Percentiles rank a stretch among this genome's conserved stretches.
Evolutionary conservation across 2,329 filamentous ascomycete genomes (phyloP).

Genomic region (Aspergillus ibericus): DNA sequence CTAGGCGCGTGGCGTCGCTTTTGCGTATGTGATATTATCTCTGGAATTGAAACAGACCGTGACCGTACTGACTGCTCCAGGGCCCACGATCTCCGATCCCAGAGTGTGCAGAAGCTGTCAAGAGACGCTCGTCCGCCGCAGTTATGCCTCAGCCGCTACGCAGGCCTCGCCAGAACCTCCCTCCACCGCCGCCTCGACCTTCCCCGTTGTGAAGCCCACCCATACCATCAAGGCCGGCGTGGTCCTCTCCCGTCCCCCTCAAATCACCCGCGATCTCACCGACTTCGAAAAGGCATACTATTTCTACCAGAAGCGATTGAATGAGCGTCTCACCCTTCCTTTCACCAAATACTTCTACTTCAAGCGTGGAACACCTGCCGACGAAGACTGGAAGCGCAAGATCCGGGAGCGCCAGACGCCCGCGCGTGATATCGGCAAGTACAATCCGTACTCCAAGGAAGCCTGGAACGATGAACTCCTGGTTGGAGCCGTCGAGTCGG

Average conservation of each 20-base stretch:
- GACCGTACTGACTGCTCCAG: conserved; percentile 21
- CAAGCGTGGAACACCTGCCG: conserved; percentile 81
- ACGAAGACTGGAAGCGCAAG: conserved; percentile 89
- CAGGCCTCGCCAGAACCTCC: conserved; percentile 38
- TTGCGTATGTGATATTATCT: conserved; percentile 35
- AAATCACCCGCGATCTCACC: conserved; percentile 79
- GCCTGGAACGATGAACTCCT: conserved; percentile 92
- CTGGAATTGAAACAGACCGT: conserved; percentile 8
- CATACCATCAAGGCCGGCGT: conserved; percentile 64
- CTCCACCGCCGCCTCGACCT: conserved; percentile 26
- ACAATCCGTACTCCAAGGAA: conserved; percentile 70
- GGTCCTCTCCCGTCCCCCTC: conserved; percentile 82
- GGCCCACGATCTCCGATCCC: conserved; percentile 40
- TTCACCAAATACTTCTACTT: conserved; percentile 94
- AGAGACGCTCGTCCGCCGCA: conserved; percentile 41
- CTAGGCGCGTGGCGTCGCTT: conserved; percentile 40
- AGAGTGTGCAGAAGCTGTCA: conserved; percentile 47
- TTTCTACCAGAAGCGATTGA: conserved; percentile 95
- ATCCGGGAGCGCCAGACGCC: conserved; percentile 72
- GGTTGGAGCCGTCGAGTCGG: conserved; percentile 68
- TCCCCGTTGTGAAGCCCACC: conserved; percentile 35
- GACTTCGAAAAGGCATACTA: conserved; percentile 91
- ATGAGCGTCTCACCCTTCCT: conserved; percentile 83
- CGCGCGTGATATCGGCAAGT: conserved; percentile 80
- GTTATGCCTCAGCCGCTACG: conserved; percentile 43